A percentile compares a stretch with the other conserved stretches of the same genome.
phyloP scores from a whole-genome alignment of 2,329 filamentous ascomycete species.

The Reticulascus tulasneorum region DNA sequence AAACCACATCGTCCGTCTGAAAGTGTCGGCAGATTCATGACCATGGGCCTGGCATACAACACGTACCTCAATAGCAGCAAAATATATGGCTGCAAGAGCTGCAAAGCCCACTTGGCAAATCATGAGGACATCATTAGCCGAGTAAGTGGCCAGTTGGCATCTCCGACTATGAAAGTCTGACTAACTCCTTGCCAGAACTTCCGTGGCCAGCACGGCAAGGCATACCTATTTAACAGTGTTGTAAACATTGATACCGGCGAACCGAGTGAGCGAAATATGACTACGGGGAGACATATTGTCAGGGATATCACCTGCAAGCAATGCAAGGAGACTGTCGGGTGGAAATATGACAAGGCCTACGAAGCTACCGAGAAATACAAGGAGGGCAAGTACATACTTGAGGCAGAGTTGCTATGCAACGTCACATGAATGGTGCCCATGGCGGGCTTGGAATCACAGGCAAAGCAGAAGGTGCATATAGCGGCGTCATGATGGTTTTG shows the following conservation, averaged over 20 bases:
- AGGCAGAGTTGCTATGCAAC: conserved; percentile 82
- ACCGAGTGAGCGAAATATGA: conserved; percentile 95
- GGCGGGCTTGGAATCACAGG: not conserved
- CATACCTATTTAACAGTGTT: conserved; percentile 90
- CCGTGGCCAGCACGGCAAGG: conserved; percentile 96
- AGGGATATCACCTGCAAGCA: conserved; percentile 88
- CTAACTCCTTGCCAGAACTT: conserved; percentile 76
- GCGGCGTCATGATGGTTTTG: not conserved
- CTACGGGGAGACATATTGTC: conserved; percentile 89
- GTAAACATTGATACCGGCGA: conserved; percentile 86
- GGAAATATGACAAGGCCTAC: conserved; percentile 98
- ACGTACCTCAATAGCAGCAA: conserved; percentile 81
- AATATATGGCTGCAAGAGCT: conserved; percentile 90
- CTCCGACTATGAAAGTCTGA: not conserved
- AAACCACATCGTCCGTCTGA: conserved; percentile 2
- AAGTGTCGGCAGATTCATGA: conserved; percentile 11
- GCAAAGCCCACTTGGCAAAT: conserved; percentile 93
- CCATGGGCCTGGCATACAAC: conserved; percentile 88
- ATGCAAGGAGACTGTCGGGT: conserved; percentile 89
- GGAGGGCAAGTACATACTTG: conserved; percentile 96
- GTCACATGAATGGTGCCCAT: conserved; percentile 49
- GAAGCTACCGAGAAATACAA: conserved; percentile 95
- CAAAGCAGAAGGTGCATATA: too few species aligned
- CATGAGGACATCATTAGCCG: conserved; percentile 94
- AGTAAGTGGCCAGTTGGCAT: conserved; percentile 49